Evolutionary conservation across 1,284 basidiomycete species (phyloP).

Genomic region (Schizophyllum amplum): DNA sequence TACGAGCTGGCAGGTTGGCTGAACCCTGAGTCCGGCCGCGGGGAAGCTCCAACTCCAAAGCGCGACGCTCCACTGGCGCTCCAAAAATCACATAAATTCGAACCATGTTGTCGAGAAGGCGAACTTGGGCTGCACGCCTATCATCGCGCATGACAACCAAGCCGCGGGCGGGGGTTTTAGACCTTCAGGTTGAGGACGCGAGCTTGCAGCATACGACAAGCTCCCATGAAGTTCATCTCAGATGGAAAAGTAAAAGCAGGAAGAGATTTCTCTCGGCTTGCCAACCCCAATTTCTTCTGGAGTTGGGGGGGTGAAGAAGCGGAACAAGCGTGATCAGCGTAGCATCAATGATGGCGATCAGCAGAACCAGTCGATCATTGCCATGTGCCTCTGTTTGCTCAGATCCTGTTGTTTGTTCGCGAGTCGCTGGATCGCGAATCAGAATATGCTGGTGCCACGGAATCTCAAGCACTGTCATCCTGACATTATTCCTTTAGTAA

Average conservation of each 20-base stretch:
- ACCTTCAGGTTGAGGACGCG: background rate
- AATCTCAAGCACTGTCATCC: background rate
- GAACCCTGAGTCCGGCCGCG: background rate
- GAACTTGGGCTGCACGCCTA: no score
- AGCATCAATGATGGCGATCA: background rate
- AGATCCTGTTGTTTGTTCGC: background rate
- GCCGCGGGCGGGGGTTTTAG: no score
- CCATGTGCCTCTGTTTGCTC: background rate
- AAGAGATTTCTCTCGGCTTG: no score
- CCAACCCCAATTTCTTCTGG: no score
- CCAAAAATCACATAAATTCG: background rate
- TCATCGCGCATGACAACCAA: background rate
- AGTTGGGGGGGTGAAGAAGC: no score
- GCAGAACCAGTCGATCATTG: background rate
- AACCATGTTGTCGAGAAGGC: background rate
- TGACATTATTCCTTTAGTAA: background rate
- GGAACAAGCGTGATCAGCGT: no score
- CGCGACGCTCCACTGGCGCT: background rate
- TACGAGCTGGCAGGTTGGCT: background rate
- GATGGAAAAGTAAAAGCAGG: no score
- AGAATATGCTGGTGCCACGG: no score
- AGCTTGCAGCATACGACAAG: background rate
- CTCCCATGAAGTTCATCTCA: no score
- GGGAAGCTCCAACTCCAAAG: background rate
- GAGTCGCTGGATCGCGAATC: background rate